Evolutionary conservation across 1,284 basidiomycete genomes (phyloP), one percentile per base, ranked within the genome.

Genomic region (Naganishia sp.): DNA sequence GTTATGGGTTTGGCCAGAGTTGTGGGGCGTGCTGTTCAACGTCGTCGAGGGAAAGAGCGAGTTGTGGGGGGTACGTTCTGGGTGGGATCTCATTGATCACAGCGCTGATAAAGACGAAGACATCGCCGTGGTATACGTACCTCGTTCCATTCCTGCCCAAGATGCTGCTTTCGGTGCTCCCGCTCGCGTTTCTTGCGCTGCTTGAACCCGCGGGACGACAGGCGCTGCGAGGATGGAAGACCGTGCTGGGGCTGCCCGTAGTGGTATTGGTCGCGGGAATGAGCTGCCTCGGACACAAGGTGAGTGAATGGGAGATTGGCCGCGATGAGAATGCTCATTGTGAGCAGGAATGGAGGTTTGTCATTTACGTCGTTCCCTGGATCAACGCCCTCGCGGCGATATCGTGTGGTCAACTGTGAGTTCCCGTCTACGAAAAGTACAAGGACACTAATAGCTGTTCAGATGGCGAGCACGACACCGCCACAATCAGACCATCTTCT

Each of bases 291-390:
- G 88, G 85, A 0, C 92, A 94, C 77, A 94, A 94, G 75, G 76
- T 75, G 53, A n/a, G 76, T 66, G 3, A 9, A 17, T n/a, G 10
- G 10, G n/a, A 28, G 28, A 28, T 31, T 50, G 23, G 1, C 31
- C 15, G 39, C 54, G 51, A 25, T 2, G 7, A 13, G 23, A 18
- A 47, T n/a, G 32, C 21, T 66, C 35, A 57, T 25, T 6, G 6
- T 35, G 15, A 78, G 69, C 80, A 84, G 75, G 96, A 99, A 79
- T 98, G 95, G 94, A 85, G 95, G 4, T 99, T 99, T 77, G 83
- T 97, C 68, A 84, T 94, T 6, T 98, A 98, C 74, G 84, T 87
- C 13, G 84, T 97, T 0, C 94, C 95, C 0, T 74, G 87, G 0
- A 82, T 92, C 76, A 97, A 97, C 72, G 80, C 93, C 3, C 84